phyloP scores from a whole-genome alignment of 306 rosid genomes.

The Vigna hirtella region DNA sequence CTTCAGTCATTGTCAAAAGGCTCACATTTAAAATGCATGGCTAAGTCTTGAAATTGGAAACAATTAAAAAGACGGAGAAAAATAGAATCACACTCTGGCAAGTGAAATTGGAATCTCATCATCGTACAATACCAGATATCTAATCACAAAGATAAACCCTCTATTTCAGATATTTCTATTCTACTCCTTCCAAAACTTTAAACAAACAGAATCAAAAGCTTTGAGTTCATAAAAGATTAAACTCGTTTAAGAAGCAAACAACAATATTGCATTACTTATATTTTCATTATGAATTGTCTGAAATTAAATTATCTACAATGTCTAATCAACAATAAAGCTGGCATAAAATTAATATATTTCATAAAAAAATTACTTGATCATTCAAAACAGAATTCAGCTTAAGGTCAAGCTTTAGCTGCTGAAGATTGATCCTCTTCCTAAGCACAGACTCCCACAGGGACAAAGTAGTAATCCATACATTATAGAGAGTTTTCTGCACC shows the following conservation, averaged over 20 bases:
- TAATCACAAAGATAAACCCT: constrained; percentile 15
- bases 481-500: constrained; percentile 72
- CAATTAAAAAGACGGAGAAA: constrained; percentile 21
- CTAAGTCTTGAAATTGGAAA: constrained; percentile 23
- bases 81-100: constrained; percentile 28
- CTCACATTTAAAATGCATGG: constrained; percentile 41
- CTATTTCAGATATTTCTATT: constrained; percentile 8
- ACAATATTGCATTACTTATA: background rate
- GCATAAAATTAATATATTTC: constrained; percentile 19
- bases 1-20: constrained; percentile 48
- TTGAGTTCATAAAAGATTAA: background rate
- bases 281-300: background rate
- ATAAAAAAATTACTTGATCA: constrained; percentile 66
- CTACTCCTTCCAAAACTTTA: background rate
- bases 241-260: background rate
- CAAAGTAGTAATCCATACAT: constrained; percentile 70
- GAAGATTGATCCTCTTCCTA: constrained; percentile 72
- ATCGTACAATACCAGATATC: constrained; percentile 8
- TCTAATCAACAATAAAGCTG: constrained; percentile 5
- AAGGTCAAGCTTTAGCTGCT: constrained; percentile 82
- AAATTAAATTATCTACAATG: background rate
- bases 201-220: background rate
- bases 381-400: constrained; percentile 76
- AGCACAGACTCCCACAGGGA: constrained; percentile 83
- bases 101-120: constrained; percentile 23